Evolutionary conservation across 768 basidiomycete genomes (phyloP).

Genomic region (Artomyces pyxidatus): DNA sequence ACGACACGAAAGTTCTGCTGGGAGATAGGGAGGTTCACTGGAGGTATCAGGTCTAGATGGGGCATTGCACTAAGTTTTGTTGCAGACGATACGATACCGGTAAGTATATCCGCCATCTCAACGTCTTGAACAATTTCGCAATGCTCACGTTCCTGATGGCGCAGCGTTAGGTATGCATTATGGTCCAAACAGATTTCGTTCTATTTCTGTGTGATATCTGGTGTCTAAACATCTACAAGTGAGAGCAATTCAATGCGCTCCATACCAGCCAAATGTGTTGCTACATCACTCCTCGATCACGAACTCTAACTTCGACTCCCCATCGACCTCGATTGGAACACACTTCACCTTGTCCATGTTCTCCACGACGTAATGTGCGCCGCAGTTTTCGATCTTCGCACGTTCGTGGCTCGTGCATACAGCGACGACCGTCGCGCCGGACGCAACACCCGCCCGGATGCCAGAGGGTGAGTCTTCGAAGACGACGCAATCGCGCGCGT

Average conservation of each 20-base stretch:
- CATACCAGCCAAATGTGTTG: too few species aligned
- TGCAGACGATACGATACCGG: too few species aligned
- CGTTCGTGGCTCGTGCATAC: conserved; percentile 67
- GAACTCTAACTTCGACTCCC: conserved; percentile 30
- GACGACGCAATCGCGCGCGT: conserved; percentile 57
- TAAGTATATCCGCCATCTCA: too few species aligned
- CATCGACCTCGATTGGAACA: conserved; percentile 30
- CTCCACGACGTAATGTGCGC: conserved; percentile 47
- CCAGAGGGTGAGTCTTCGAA: conserved; percentile 67
- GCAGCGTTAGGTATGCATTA: too few species aligned
- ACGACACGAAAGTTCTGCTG: conserved; percentile 16
- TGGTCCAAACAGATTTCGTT: too few species aligned
- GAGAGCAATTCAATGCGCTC: too few species aligned
- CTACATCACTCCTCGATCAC: conserved; percentile 24
- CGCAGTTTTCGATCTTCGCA: conserved; percentile 42
- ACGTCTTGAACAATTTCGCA: too few species aligned
- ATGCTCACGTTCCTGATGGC: too few species aligned
- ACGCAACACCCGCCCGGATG: conserved; percentile 61
- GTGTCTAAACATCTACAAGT: too few species aligned
- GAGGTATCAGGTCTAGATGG: conserved; percentile 11
- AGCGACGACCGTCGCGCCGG: conserved; percentile 68
- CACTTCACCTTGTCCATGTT: conserved; percentile 43
- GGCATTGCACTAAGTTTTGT: too few species aligned
- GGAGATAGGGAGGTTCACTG: conserved; percentile 23
- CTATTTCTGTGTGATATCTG: too few species aligned